Base-by-base conservation (phyloP, 345 rosid species). In the Murraya paniculata region DNA sequence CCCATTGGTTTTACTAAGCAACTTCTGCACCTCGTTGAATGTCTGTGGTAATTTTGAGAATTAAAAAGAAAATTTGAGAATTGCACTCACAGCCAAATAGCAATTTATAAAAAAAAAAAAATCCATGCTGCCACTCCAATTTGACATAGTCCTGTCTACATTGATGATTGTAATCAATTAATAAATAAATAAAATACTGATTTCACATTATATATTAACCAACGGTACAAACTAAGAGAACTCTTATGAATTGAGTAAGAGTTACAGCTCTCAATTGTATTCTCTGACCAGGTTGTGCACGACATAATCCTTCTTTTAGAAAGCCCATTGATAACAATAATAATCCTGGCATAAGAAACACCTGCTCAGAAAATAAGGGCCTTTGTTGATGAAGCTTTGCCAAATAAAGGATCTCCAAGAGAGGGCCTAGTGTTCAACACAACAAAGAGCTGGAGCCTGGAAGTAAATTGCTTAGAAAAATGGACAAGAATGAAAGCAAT, bases 1-100 rank as follows among this genome's bases (percentile, higher is more conserved):
- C 66, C 98, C 97, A 9, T 93, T 91, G 68, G 97, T 95, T 86
- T 95, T 95, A 79, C 91, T 90, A 27, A 92, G 93, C 84, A 95
- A 85, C 77, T 84, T 93, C 81, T 93, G 99, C 39, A 95, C 84
- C 81, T 93, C 89, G 38, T 93, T 92, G 85, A 95, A 95, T 55
- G 98, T 90, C 98, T 95, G 91, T 86, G 85, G 39, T 65, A 25
- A 55, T 73, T 77, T 33, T 53, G 64, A 38, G 21, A 16, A 18
- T 69, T 48, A 41, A 31, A n/a, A 28, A 18, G 39, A 66, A 4
- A 7, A 66, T 3, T 58, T 35, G 59, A 30, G 58, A 72, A 13
- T 7, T 50, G 13, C 61, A 58, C 18, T 59, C 35, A 22, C 28
- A 58, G 64, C 41, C n/a, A 25, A 31, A 22, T 25, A 45, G 60